Percentiles rank a stretch among this genome's conserved stretches.
Evolutionary conservation across 1,284 basidiomycete genomes (phyloP).

Genomic region (Pholiota adiposa): DNA sequence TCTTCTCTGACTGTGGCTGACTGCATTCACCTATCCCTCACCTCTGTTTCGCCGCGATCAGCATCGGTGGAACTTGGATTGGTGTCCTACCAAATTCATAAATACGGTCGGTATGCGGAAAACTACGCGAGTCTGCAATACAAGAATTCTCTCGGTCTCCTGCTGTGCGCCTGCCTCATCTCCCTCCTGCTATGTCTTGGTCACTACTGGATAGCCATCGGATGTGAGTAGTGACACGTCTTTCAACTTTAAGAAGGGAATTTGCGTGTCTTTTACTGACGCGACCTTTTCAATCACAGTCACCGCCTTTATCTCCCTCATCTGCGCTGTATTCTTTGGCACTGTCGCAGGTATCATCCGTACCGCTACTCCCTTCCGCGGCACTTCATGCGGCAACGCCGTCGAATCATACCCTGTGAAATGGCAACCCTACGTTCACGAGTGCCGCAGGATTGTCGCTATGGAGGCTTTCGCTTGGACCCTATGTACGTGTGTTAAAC

Average conservation of each 20-base stretch:
- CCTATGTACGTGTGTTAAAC: slow-evolving; percentile 26
- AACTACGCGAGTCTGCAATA: slow-evolving; percentile 32
- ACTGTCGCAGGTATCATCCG: slow-evolving; percentile 34
- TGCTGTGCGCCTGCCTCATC: slow-evolving; percentile 19
- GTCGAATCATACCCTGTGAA: slow-evolving; percentile 21
- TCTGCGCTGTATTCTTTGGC: slow-evolving; percentile 35
- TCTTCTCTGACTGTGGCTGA: slow-evolving; percentile 10
- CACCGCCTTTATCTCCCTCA: slow-evolving; percentile 27
- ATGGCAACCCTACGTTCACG: slow-evolving; percentile 28
- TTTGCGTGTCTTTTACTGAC: not conserved
- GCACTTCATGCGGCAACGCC: slow-evolving; percentile 21
- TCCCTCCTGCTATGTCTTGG: slow-evolving; percentile 25
- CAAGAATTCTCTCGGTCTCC: slow-evolving; percentile 31
- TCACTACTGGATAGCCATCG: slow-evolving; percentile 28
- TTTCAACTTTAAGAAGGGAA: not conserved
- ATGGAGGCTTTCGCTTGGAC: slow-evolving; percentile 34
- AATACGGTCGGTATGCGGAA: slow-evolving; percentile 26
- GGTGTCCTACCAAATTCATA: slow-evolving; percentile 32
- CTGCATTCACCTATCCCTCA: slow-evolving; percentile 3
- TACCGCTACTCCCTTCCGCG: slow-evolving; percentile 29
- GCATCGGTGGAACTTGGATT: slow-evolving; percentile 31
- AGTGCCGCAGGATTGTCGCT: slow-evolving; percentile 30
- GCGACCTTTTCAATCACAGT: slow-evolving; percentile 15
- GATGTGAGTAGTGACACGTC: slow-evolving; percentile 23
- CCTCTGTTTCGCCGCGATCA: not conserved